phyloP scores from a whole-genome alignment of 2,329 filamentous ascomycete genomes.

The Fusarium fracticaudum region DNA sequence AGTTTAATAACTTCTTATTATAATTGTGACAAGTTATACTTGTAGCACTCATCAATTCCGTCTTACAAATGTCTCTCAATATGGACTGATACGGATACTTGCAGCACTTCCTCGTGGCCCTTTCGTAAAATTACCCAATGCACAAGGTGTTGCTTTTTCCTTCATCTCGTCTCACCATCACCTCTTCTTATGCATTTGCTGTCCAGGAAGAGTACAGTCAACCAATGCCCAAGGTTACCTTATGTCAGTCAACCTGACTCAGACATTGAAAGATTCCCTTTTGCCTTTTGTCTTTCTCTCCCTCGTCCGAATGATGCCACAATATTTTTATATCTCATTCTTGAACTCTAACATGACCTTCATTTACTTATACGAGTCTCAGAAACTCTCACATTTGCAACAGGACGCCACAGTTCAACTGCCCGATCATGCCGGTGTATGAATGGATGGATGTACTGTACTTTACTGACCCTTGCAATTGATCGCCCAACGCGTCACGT shows the following conservation, averaged over 20 bases:
- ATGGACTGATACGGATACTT: neutral
- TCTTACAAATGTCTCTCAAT: neutral
- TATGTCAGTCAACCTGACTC: neutral
- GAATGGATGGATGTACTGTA: neutral
- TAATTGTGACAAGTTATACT: neutral
- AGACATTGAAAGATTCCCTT: neutral
- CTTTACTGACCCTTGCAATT: constrained; percentile 16
- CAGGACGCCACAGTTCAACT: constrained; percentile 3
- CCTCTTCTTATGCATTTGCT: neutral
- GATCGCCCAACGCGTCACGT: constrained; percentile 36
- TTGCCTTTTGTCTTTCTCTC: neutral
- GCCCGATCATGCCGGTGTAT: neutral
- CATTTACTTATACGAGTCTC: neutral
- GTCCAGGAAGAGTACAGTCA: neutral
- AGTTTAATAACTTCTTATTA: neutral
- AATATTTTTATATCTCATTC: neutral
- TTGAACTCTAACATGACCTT: neutral
- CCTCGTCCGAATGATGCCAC: neutral
- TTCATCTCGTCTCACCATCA: constrained; percentile 8
- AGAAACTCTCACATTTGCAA: neutral
- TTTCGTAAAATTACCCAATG: neutral
- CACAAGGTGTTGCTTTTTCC: constrained; percentile 9
- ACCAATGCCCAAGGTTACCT: neutral
- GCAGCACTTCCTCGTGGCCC: constrained; percentile 14
- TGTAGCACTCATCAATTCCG: neutral